A percentile compares a stretch with the other conserved stretches of the same genome.
Conservation (phyloP, 1,284 basidiomycete genomes). For the Vanrija sp. region DNA sequence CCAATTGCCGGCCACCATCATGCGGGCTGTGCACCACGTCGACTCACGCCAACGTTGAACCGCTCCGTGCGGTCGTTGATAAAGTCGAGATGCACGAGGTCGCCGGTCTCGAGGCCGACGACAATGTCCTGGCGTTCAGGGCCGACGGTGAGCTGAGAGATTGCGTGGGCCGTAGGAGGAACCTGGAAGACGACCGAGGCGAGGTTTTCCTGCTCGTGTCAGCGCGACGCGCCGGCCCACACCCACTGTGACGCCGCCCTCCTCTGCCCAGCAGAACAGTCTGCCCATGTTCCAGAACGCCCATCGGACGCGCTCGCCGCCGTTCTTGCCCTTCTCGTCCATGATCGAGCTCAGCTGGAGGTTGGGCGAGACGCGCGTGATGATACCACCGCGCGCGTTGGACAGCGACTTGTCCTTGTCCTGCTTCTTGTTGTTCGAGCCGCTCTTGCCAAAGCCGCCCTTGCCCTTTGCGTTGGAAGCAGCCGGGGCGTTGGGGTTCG, state of each 20-base stretch:
- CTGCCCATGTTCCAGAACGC: constrained; percentile 78
- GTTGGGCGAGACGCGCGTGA: constrained; percentile 20
- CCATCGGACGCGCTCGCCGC: constrained; percentile 68
- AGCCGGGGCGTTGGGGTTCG: too few relatives aligned
- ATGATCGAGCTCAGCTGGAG: constrained; percentile 65
- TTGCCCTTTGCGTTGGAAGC: constrained; percentile 1
- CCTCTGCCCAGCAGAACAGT: constrained; percentile 76
- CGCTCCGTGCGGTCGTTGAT: constrained; percentile 70
- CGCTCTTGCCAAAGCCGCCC: constrained; percentile 8
- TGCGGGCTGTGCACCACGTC: neutral
- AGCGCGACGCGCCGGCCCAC: neutral
- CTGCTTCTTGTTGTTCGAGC: constrained; percentile 3
- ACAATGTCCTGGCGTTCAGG: constrained; percentile 79
- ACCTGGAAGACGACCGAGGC: constrained; percentile 79
- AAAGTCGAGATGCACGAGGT: constrained; percentile 84
- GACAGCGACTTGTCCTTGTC: constrained; percentile 13
- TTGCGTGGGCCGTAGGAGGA: constrained; percentile 80
- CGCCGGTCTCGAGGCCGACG: constrained; percentile 88
- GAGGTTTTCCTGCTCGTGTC: constrained; percentile 67
- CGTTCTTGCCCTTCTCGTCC: constrained; percentile 60
- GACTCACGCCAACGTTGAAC: constrained; percentile 78
- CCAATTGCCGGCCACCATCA: neutral
- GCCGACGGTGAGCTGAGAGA: constrained; percentile 62
- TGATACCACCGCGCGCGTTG: constrained; percentile 13
- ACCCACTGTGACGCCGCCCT: constrained; percentile 50